phyloP scores from a whole-genome alignment of 768 basidiomycete genomes.

The Boletus sp. region DNA sequence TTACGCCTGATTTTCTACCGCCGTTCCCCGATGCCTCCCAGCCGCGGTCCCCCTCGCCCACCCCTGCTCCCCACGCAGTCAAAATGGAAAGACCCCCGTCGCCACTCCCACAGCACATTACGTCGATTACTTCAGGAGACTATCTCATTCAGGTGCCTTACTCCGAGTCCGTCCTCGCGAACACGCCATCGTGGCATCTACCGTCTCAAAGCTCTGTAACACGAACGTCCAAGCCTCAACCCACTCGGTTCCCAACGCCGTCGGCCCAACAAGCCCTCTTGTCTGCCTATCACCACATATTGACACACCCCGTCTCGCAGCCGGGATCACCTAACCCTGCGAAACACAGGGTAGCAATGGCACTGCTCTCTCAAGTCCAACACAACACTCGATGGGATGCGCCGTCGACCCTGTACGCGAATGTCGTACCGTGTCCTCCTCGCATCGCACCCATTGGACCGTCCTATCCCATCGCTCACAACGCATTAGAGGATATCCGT shows the following conservation, averaged over 20 bases:
- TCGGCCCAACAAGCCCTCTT: slow-evolving; percentile 64
- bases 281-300: slow-evolving; percentile 72
- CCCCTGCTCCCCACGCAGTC: slow-evolving; percentile 33
- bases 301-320: slow-evolving; percentile 63
- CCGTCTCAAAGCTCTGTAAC: slow-evolving; percentile 41
- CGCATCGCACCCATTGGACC: slow-evolving; percentile 64
- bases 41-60: slow-evolving; percentile 35
- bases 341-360: slow-evolving; percentile 75
- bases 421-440: slow-evolving; percentile 57
- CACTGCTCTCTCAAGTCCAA: slow-evolving; percentile 59
- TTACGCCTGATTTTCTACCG: slow-evolving; percentile 34
- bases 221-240: slow-evolving; percentile 17
- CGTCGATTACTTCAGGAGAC: slow-evolving; percentile 53
- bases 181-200: slow-evolving; percentile 67
- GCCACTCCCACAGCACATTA: slow-evolving; percentile 44
- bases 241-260: slow-evolving; percentile 43
- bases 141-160: slow-evolving; percentile 74
- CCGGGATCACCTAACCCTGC: slow-evolving; percentile 53
- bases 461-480: slow-evolving; percentile 54
- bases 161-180: slow-evolving; percentile 65
- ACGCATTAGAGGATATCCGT: slow-evolving; percentile 30
- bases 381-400: slow-evolving; percentile 63
- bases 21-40: slow-evolving; percentile 32
- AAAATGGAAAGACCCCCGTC: slow-evolving; percentile 35
- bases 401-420: slow-evolving; percentile 62